These are phyloP conservation scores for Lactarius sp. DNA, from an alignment of 768 basidiomycete genomes.

Conservation along the genomic window DNA sequence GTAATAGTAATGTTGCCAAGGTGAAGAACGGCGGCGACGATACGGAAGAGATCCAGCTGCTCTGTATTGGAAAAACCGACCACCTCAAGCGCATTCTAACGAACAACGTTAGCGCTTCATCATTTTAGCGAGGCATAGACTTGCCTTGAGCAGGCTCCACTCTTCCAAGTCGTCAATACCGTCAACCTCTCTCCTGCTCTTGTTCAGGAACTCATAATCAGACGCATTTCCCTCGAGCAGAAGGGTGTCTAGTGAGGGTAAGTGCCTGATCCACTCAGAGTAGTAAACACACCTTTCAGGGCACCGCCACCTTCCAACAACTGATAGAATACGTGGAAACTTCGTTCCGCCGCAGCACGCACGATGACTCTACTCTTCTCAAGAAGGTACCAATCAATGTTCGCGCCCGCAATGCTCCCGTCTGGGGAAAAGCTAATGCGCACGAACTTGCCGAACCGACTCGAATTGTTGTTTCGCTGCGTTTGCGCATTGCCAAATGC, in stretches of 20 bases:
- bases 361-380: conserved; percentile 96
- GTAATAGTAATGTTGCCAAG: conserved; percentile 89
- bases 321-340: conserved; percentile 98
- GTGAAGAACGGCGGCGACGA: conserved; percentile 90
- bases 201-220: conserved; percentile 88
- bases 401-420: conserved; percentile 95
- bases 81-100: conserved; percentile 73
- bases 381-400: conserved; percentile 97
- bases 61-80: conserved; percentile 85
- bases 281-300: conserved; percentile 55
- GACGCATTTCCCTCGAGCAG: conserved; percentile 69
- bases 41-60: conserved; percentile 89
- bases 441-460: conserved; percentile 98
- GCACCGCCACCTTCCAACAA: conserved; percentile 69
- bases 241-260: conserved; percentile 51
- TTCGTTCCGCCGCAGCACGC: conserved; percentile 82
- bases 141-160: conserved; percentile 74
- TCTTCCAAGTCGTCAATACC: conserved; percentile 91
- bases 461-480: conserved; percentile 96
- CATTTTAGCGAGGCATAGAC: conserved; percentile 16
- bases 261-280: conserved; percentile 12
- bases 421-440: conserved; percentile 89
- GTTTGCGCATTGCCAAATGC: conserved; percentile 99
- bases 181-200: conserved; percentile 86
- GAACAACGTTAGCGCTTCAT: conserved; percentile 8